A percentile compares a stretch with the other conserved stretches of the same genome.
Conservation (phyloP, 768 basidiomycete species). For the Psilocybe cubensis region DNA sequence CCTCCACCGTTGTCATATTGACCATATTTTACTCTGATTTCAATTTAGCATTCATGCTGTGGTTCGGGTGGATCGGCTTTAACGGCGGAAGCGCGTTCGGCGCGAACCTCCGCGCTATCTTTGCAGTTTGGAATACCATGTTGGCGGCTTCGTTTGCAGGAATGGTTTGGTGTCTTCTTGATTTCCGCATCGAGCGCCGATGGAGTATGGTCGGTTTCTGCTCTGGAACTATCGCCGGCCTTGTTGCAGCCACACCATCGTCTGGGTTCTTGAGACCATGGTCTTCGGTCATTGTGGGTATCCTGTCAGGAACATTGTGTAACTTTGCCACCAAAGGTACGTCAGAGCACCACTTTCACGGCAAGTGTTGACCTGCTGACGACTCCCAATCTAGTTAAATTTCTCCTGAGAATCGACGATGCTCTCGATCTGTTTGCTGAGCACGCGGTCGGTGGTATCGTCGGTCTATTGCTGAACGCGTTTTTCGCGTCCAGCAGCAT, state of each 20-base stretch:
- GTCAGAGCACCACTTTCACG: slow-evolving; percentile 22
- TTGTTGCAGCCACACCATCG: slow-evolving; percentile 89
- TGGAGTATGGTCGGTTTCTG: slow-evolving; percentile 94
- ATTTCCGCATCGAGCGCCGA: slow-evolving; percentile 79
- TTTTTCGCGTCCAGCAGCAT: slow-evolving; percentile 73
- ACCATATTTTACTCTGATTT: background rate
- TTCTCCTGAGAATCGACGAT: slow-evolving; percentile 76
- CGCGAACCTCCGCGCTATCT: slow-evolving; percentile 84
- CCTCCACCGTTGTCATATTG: background rate
- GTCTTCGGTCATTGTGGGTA: slow-evolving; percentile 76
- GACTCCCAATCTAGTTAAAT: slow-evolving; percentile 59
- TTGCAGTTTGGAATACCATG: slow-evolving; percentile 91
- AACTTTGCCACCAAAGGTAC: slow-evolving; percentile 86
- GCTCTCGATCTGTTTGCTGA: slow-evolving; percentile 92
- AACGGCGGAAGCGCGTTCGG: slow-evolving; percentile 90
- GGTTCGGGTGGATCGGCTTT: slow-evolving; percentile 91
- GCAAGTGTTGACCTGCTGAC: background rate
- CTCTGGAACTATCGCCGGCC: slow-evolving; percentile 87
- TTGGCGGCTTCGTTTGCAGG: slow-evolving; percentile 82
- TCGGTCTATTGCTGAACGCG: slow-evolving; percentile 73
- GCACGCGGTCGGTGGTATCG: slow-evolving; percentile 84
- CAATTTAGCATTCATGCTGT: slow-evolving; percentile 66
- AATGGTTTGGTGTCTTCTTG: slow-evolving; percentile 81
- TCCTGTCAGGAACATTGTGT: slow-evolving; percentile 70
- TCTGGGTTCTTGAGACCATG: slow-evolving; percentile 82